phyloP scores from a whole-genome alignment of 108 stramenopile species.

The Nannochloropsis salina region DNA sequence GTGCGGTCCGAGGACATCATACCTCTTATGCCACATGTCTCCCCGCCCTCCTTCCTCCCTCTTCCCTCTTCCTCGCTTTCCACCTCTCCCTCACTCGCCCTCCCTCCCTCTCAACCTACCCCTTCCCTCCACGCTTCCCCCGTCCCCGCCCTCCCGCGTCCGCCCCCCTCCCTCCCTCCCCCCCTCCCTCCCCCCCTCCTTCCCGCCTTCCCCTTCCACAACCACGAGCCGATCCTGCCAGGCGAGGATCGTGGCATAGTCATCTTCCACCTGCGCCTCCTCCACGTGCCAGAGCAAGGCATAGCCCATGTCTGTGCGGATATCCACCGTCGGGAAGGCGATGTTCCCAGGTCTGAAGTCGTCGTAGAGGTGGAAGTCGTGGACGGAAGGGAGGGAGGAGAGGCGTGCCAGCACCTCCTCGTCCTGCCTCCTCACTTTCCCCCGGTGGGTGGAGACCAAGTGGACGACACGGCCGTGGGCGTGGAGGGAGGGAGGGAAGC shows the following conservation, averaged over 20 bases:
- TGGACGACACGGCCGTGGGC: not conserved
- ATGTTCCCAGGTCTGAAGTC: not conserved
- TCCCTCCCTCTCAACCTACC: no score
- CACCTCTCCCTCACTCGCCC: no score
- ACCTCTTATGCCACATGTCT: no score
- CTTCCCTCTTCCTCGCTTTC: no score
- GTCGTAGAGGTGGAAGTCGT: not conserved
- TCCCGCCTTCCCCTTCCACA: not conserved
- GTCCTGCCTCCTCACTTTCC: not conserved
- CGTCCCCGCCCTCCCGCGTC: no score
- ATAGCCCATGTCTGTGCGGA: not conserved
- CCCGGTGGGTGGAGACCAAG: not conserved
- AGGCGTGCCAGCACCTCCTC: not conserved
- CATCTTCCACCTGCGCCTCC: not conserved
- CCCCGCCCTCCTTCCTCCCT: no score
- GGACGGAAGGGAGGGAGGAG: not conserved
- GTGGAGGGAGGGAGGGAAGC: constrained; percentile 15
- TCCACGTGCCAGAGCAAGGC: not conserved
- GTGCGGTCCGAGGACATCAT: no score
- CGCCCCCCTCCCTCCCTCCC: no score
- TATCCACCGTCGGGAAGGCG: not conserved
- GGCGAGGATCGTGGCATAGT: not conserved
- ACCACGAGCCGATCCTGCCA: not conserved
- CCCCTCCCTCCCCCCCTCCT: not conserved
- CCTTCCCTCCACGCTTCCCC: no score